These are phyloP conservation scores for Termitomyces sp. DNA, from an alignment of 768 basidiomycete species.

Conservation along the genomic window DNA sequence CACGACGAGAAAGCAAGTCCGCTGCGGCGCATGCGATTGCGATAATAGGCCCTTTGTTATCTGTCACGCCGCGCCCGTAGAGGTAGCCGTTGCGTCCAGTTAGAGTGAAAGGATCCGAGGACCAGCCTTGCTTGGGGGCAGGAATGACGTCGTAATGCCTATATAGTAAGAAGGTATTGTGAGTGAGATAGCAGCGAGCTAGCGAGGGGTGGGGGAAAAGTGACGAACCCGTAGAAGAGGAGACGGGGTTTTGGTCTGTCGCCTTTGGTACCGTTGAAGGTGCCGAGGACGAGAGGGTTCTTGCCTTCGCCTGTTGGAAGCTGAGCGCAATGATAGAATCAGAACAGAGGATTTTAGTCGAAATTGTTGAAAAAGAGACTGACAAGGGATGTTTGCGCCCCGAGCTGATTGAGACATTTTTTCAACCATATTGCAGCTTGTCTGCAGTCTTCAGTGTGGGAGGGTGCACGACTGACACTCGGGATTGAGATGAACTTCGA, in stretches of 20 bases:
- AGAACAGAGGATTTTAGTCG: background rate
- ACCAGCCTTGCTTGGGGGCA: conserved; percentile 73
- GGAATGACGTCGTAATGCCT: conserved; percentile 98
- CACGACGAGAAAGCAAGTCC: conserved; percentile 64
- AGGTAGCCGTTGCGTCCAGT: conserved; percentile 84
- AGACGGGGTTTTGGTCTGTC: conserved; percentile 64
- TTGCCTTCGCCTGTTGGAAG: conserved; percentile 70
- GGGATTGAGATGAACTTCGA: conserved; percentile 86
- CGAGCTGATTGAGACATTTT: conserved; percentile 84
- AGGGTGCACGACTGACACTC: conserved; percentile 70
- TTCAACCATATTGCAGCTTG: conserved; percentile 93
- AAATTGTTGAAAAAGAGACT: too few relatives aligned
- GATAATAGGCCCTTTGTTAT: conserved; percentile 95
- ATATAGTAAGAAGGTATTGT: background rate
- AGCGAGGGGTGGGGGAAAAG: background rate
- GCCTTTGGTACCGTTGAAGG: conserved; percentile 70
- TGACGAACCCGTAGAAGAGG: conserved; percentile 81
- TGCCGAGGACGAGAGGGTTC: conserved; percentile 89
- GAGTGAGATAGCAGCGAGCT: background rate
- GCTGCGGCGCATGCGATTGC: conserved; percentile 90
- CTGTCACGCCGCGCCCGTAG: conserved; percentile 88
- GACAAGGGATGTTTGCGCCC: conserved; percentile 77
- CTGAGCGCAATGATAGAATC: conserved; percentile 32
- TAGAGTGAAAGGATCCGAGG: conserved; percentile 78
- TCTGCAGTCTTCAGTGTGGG: conserved; percentile 81